phyloP scores from a whole-genome alignment of 495 filamentous ascomycete species.

The Penicillium psychrofluorescens region DNA sequence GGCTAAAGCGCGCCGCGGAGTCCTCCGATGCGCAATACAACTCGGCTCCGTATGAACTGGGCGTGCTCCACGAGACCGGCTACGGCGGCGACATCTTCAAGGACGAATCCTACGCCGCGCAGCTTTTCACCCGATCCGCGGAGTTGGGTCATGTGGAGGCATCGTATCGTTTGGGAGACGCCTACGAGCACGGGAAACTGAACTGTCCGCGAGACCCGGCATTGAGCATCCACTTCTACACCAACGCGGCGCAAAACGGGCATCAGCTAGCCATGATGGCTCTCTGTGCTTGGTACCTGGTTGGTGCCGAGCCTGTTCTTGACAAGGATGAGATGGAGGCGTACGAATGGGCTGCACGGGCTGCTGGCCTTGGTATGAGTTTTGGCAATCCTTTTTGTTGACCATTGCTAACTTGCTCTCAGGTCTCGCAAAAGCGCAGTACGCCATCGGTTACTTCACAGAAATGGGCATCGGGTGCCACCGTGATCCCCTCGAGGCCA shows the following conservation, averaged over 20 bases:
- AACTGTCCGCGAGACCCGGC: constrained; percentile 86
- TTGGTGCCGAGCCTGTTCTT: constrained; percentile 86
- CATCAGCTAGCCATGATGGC: constrained; percentile 97
- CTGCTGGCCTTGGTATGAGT: constrained; percentile 72
- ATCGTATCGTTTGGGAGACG: constrained; percentile 82
- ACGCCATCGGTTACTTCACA: constrained; percentile 93
- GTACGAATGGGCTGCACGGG: constrained; percentile 88
- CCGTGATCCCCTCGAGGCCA: constrained; percentile 87
- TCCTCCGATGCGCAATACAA: constrained; percentile 88
- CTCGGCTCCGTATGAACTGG: constrained; percentile 85
- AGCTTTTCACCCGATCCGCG: constrained; percentile 89
- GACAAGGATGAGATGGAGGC: constrained; percentile 95
- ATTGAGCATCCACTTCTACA: constrained; percentile 96
- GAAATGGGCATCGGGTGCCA: constrained; percentile 97
- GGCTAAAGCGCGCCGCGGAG: constrained; percentile 90
- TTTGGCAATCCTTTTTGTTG: background rate
- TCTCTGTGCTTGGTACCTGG: constrained; percentile 96
- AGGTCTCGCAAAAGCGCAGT: constrained; percentile 91
- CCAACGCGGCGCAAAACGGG: constrained; percentile 74
- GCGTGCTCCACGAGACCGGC: constrained; percentile 76
- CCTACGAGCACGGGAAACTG: constrained; percentile 88
- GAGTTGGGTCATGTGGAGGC: constrained; percentile 86
- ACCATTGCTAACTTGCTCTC: constrained; percentile 6
- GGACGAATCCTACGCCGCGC: constrained; percentile 84
- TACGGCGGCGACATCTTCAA: constrained; percentile 89